Evolutionary conservation across 495 filamentous ascomycete species (phyloP), one percentile per base, ranked within the genome.

Genomic region (Daldinia vernicosa): DNA sequence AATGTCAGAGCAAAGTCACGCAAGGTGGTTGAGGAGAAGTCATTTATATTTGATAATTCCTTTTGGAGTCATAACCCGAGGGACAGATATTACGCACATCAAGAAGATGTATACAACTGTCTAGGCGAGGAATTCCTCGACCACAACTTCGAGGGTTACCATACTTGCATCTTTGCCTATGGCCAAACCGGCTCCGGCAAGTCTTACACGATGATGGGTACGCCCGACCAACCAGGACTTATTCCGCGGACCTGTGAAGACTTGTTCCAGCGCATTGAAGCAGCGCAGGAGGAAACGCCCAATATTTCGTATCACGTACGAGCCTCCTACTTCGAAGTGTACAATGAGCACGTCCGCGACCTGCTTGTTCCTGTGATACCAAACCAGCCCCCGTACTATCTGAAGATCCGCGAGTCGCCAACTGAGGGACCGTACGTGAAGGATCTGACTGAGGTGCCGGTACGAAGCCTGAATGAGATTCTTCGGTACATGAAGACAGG

Each of bases 131-230:
- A 98, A 70, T 98, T 98, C 66, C 84, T 99, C 58, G 96, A 99
- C 78, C 96, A 98, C 83, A 99, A 99, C 80, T 99, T 99, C 70
- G 95, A 98, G 75, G 95, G 95, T 64, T 99, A 98, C 80, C 94
- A 99, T 79, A 99, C 95, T 0, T 99, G 95, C 77, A 98, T 99
- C 68, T 98, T 99, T 75, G 96, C 95, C 50, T 99, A 99, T 74
- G 95, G 95, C 15, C 95, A 99, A 84, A 99, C 95, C 0, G 95
- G 95, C 19, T 96, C 95, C 1, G 95, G 95, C 22, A 99, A 99
- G 82, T 94, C 91, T 78, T 99, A 98, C 80, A 97, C 95, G 17
- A 98, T 99, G 96, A 99, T 99, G 95, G 95, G 95, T 33, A 96
- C 92, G 2, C 89, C 89, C 2, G 80, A 85, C 50, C 87, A 94